phyloP scores from a whole-genome alignment of 2,329 filamentous ascomycete species.

The Exophiala phaeomuriformis region DNA sequence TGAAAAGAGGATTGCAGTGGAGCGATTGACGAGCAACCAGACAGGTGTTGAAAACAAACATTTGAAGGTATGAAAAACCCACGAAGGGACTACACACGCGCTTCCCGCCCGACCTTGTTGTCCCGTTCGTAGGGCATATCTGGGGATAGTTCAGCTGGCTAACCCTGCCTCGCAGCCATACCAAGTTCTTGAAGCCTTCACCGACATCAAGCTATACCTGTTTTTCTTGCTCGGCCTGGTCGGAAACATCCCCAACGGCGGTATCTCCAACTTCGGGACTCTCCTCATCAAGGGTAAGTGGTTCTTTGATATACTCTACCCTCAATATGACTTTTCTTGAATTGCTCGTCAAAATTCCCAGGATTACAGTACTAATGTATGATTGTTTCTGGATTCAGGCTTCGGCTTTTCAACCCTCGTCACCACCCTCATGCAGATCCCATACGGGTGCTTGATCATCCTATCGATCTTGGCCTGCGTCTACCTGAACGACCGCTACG shows the following conservation, averaged over 20 bases:
- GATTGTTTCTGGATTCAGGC: slow-evolving; percentile 32
- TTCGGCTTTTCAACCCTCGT: slow-evolving; percentile 36
- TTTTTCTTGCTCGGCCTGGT: slow-evolving; percentile 49
- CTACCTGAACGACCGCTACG: slow-evolving; percentile 42
- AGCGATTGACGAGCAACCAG: slow-evolving; percentile 50
- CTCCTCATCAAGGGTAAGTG: slow-evolving; percentile 43
- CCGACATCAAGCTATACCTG: slow-evolving; percentile 53
- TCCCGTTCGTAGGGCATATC: too few species aligned
- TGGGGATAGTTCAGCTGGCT: neutral
- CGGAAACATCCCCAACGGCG: slow-evolving; percentile 49
- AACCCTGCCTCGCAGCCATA: slow-evolving; percentile 30
- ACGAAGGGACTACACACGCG: too few species aligned
- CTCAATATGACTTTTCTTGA: too few species aligned
- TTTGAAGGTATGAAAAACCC: slow-evolving; percentile 36
- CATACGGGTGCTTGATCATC: slow-evolving; percentile 42
- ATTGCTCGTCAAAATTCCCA: too few species aligned
- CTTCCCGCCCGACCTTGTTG: too few species aligned
- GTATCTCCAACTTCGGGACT: slow-evolving; percentile 53
- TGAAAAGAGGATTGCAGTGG: slow-evolving; percentile 50
- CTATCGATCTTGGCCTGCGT: slow-evolving; percentile 46
- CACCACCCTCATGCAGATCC: slow-evolving; percentile 35
- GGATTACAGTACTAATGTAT: neutral
- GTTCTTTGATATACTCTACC: neutral
- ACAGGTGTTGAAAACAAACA: slow-evolving; percentile 53
- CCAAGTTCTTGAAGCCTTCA: slow-evolving; percentile 51